Conservation (phyloP, 2,329 filamentous ascomycete genomes). For the Xylaria sp. region DNA sequence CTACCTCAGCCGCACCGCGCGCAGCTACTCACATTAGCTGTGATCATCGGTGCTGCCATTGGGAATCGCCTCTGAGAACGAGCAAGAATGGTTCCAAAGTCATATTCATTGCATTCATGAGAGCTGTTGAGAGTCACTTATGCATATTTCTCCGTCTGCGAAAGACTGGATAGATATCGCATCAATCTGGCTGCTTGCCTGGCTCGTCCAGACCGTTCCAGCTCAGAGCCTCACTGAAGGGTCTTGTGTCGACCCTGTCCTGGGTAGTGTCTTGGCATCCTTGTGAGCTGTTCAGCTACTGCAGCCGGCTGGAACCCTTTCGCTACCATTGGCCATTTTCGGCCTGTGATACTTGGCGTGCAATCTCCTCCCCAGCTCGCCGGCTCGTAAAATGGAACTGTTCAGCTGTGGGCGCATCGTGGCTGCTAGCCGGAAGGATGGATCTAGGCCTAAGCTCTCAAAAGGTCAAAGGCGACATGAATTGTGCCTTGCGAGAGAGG, state of each 20-base stretch:
- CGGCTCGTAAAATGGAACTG: conserved; percentile 42
- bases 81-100: neutral
- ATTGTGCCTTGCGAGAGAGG: conserved; percentile 39
- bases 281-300: conserved; percentile 50
- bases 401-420: conserved; percentile 28
- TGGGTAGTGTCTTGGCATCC: conserved; percentile 45
- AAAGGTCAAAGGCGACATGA: conserved; percentile 9
- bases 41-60: neutral
- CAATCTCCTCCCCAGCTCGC: conserved; percentile 42
- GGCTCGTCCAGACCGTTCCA: conserved; percentile 33
- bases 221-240: conserved; percentile 14
- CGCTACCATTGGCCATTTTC: conserved; percentile 43
- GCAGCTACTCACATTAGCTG: neutral
- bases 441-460: conserved; percentile 6
- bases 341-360: conserved; percentile 41
- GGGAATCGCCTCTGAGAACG: neutral
- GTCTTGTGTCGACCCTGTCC: conserved; percentile 41
- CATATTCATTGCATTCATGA: neutral
- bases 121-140: neutral
- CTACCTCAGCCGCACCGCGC: conserved; percentile 30
- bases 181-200: neutral
- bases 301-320: conserved; percentile 46
- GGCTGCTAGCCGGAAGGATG: conserved; percentile 27
- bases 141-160: neutral
- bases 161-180: neutral